A percentile compares a stretch with the other conserved stretches of the same genome.
These are phyloP conservation scores for Chaetothyriales sp. DNA, from an alignment of 2,329 filamentous ascomycete genomes.

Conservation along the genomic window DNA sequence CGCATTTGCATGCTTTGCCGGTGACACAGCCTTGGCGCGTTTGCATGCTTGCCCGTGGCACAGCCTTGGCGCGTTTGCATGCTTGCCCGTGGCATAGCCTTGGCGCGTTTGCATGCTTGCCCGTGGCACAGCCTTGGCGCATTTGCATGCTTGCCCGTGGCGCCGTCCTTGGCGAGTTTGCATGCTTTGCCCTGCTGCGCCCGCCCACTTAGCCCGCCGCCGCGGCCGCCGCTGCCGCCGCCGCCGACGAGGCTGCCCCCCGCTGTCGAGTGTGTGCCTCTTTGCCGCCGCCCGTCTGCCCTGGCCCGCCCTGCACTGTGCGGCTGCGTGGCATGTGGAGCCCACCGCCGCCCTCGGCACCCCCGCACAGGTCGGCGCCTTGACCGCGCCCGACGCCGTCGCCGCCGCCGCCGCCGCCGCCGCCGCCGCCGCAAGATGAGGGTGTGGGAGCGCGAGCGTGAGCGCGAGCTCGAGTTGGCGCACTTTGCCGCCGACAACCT, in stretches of 20 bases:
- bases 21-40: neutral
- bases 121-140: neutral
- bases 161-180: neutral
- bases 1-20: neutral
- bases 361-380: neutral
- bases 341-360: neutral
- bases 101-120: neutral
- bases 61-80: neutral
- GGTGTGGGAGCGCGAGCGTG: constrained; percentile 2
- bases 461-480: constrained; percentile 8
- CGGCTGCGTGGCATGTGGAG: neutral
- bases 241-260: neutral
- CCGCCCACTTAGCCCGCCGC: neutral
- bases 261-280: neutral
- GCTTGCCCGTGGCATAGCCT: no score
- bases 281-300: neutral
- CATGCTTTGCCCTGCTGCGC: neutral
- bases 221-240: no score
- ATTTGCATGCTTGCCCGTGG: neutral
- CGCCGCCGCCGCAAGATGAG: constrained; percentile 11
- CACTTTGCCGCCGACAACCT: constrained; percentile 8
- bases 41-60: neutral
- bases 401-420: constrained; percentile 3
- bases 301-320: neutral
- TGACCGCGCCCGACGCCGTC: neutral